Conservation (phyloP, 345 rosid species). For the Ceriops tagal region DNA sequence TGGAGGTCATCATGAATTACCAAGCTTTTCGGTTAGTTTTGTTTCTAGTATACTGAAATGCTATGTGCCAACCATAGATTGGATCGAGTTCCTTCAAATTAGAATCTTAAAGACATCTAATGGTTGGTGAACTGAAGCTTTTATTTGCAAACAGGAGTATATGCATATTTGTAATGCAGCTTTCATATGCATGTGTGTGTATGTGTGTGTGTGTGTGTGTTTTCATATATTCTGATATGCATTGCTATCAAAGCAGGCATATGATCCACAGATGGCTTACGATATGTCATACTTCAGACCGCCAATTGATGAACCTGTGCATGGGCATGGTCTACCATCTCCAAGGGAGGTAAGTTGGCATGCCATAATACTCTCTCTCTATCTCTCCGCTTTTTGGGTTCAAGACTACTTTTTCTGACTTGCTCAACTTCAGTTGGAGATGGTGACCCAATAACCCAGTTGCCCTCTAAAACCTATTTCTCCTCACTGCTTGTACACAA, state of each 20-base stretch:
- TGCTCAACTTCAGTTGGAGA: too few relatives aligned
- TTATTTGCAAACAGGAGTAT: background rate
- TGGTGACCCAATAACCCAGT: too few relatives aligned
- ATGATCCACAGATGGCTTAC: constrained; percentile 59
- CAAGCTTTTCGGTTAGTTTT: constrained; percentile 56
- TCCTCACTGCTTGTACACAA: background rate
- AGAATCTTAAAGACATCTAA: background rate
- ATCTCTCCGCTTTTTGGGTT: background rate
- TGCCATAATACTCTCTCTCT: too few relatives aligned
- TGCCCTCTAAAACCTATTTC: background rate
- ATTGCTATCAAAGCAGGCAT: constrained; percentile 42
- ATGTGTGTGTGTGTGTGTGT: background rate
- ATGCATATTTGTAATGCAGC: too few relatives aligned
- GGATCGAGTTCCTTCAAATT: background rate
- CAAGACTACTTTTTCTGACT: too few relatives aligned
- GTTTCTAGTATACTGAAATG: background rate
- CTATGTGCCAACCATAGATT: background rate
- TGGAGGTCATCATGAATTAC: constrained; percentile 59
- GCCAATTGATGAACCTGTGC: constrained; percentile 49
- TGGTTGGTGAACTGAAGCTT: background rate
- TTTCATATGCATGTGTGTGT: too few relatives aligned
- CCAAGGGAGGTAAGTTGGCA: constrained; percentile 64
- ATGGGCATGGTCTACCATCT: constrained; percentile 58
- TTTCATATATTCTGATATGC: constrained; percentile 4
- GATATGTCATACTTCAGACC: constrained; percentile 74